Evolutionary conservation across 768 basidiomycete genomes (phyloP), one percentile per base, ranked within the genome.

Genomic region (Trametes coccinea): DNA sequence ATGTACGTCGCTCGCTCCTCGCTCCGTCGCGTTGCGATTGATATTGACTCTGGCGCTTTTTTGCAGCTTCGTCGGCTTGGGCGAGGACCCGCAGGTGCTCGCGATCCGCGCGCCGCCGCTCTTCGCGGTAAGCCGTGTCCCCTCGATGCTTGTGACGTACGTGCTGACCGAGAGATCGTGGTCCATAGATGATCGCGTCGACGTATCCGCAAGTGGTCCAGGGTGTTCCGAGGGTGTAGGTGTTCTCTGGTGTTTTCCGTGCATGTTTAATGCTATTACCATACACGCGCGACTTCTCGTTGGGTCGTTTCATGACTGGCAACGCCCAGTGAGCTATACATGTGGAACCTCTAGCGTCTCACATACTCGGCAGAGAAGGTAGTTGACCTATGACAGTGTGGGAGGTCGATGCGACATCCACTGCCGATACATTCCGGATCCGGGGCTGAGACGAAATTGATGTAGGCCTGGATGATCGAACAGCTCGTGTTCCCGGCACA

Each of bases 31-130:
- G 4, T 29, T 6, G 30, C 47, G 10, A 10, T 43, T 52, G 29
- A 50, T 27, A 16, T 47, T 44, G 30, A 46, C 46, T 44, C 41
- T 52, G n/a, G 48, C 22, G n/a, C 6, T 54, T 30, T n/a, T 29
- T 30, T 55, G 34, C 57, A 89, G 88, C 39, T 92, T 93, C 70
- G 92, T 94, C 34, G 92, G 91, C 7, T 79, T 94, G 8, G 91
- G 85, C 53, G 92, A 94, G 72, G 90, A 94, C 69, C 92, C 91
- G 3, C 84, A 89, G 66, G 83, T 93, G 17, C 77, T 93, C 48
- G 86, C 86, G 5, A 77, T 84, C 46, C 81, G 93, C 51, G 86
- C 89, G 16, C 92, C 91, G 16, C 83, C 80, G 39, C 75, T 93
- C 47, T 92, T 91, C 68, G 77, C 69, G 33, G 86, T 88, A 71